Conservation (phyloP, 2,329 filamentous ascomycete species). For the Penicillium crustosum region DNA sequence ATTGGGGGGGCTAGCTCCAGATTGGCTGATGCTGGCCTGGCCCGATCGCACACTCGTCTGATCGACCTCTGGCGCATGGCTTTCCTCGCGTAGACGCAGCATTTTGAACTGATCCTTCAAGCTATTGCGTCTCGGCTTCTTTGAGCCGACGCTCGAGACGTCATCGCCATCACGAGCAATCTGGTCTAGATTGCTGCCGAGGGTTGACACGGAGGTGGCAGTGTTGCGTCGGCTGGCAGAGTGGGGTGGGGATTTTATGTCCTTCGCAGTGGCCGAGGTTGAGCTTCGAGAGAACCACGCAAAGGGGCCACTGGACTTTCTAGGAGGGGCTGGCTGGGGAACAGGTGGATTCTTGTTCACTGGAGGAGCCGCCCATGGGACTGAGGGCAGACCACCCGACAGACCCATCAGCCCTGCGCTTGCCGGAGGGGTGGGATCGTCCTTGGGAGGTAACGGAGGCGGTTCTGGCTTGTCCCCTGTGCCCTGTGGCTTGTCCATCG, state of each 20-base stretch:
- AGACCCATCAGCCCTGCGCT: conserved; percentile 55
- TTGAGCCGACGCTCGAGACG: conserved; percentile 45
- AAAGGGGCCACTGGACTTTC: conserved; percentile 86
- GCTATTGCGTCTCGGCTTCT: conserved; percentile 59
- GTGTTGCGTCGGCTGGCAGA: conserved; percentile 65
- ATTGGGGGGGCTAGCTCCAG: conserved; percentile 51
- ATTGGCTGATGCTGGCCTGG: conserved; percentile 43
- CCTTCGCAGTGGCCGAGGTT: conserved; percentile 48
- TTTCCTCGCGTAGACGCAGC: conserved; percentile 72
- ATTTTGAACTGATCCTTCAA: conserved; percentile 77
- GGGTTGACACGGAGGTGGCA: conserved; percentile 73
- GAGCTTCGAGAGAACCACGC: conserved; percentile 76
- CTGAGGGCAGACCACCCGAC: conserved; percentile 68
- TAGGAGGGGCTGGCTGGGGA: conserved; percentile 45
- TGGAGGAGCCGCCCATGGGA: conserved; percentile 68
- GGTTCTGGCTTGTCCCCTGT: conserved; percentile 29
- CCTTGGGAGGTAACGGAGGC: conserved; percentile 37
- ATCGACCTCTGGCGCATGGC: conserved; percentile 58
- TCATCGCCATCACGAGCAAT: conserved; percentile 65
- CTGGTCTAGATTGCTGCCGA: conserved; percentile 78
- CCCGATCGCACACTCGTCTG: conserved; percentile 52
- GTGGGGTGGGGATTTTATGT: conserved; percentile 57
- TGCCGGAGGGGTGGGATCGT: conserved; percentile 31
- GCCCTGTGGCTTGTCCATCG: conserved; percentile 27
- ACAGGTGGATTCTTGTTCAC: conserved; percentile 39